Conservation (phyloP, 2,329 filamentous ascomycete genomes). For the Apiospora marii region DNA sequence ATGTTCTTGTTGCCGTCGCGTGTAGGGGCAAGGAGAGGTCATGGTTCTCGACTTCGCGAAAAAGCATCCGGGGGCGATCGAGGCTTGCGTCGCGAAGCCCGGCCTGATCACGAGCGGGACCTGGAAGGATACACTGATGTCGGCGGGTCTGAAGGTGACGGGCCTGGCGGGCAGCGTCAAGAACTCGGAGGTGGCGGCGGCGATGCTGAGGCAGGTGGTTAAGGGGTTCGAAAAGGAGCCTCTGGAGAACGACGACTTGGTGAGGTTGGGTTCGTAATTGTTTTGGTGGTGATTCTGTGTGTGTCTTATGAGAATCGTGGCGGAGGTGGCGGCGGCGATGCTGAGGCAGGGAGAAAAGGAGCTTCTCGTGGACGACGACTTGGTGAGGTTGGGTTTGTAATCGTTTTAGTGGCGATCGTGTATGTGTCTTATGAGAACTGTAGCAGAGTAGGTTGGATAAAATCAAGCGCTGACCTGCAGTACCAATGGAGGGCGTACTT, state of each 20-base stretch:
- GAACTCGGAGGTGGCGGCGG: background rate
- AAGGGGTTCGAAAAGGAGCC: constrained; percentile 14
- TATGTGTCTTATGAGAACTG: background rate
- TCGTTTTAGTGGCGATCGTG: background rate
- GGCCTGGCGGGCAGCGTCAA: background rate
- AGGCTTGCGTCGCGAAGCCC: constrained; percentile 13
- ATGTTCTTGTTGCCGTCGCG: background rate
- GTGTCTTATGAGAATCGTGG: background rate
- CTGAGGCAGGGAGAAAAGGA: constrained; percentile 21
- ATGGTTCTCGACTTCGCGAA: constrained; percentile 9
- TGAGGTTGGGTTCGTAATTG: constrained; percentile 2
- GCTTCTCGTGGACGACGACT: background rate
- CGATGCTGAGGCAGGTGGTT: constrained; percentile 23
- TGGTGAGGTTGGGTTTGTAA: constrained; percentile 9
- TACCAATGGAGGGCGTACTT: background rate
- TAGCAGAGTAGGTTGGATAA: background rate
- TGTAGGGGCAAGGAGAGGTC: constrained; percentile 1
- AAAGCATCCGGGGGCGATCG: background rate
- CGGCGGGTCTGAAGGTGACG: background rate
- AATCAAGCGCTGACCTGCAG: too few relatives aligned
- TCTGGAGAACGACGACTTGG: constrained; percentile 8
- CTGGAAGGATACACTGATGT: background rate
- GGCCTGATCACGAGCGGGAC: constrained; percentile 18
- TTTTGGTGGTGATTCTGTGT: background rate
- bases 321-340: constrained; percentile 7